phyloP scores from a whole-genome alignment of 176 grass and related monocot genomes.

The Tillandsia fasciculata region DNA sequence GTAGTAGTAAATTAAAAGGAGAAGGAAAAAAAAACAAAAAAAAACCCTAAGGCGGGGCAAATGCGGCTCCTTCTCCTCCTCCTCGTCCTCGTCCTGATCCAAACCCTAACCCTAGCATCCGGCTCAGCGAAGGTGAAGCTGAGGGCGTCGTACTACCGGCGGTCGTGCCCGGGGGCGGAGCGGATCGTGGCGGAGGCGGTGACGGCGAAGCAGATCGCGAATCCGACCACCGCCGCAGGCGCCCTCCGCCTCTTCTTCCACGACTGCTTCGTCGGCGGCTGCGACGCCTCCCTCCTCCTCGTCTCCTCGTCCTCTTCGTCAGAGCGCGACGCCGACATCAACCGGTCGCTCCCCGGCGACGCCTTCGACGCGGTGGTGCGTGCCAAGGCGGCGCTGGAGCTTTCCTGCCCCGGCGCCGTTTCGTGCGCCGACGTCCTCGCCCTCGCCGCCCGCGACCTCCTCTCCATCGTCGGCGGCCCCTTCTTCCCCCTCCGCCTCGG shows the following conservation, averaged over 20 bases:
- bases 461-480: constrained; percentile 50
- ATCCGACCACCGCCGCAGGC: constrained; percentile 67
- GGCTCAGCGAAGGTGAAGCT: constrained; percentile 18
- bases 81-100: too few relatives aligned
- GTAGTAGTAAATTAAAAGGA: too few relatives aligned
- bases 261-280: constrained; percentile 86
- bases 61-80: too few relatives aligned
- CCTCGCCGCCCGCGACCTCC: constrained; percentile 63
- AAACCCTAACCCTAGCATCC: not conserved
- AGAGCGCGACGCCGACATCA: constrained; percentile 76
- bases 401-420: constrained; percentile 47
- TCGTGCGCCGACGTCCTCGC: constrained; percentile 82
- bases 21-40: too few relatives aligned
- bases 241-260: constrained; percentile 96
- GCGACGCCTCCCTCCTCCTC: constrained; percentile 76
- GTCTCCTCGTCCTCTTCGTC: constrained; percentile 6
- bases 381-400: constrained; percentile 66
- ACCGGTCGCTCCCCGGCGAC: constrained; percentile 78
- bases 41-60: too few relatives aligned
- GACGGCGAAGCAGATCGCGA: constrained; percentile 61
- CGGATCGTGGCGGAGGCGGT: constrained; percentile 54
- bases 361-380: constrained; percentile 67
- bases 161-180: constrained; percentile 51
- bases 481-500: constrained; percentile 51
- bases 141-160: constrained; percentile 51